phyloP scores from a whole-genome alignment of 75 land plant species.

The Picea sitchensis region DNA sequence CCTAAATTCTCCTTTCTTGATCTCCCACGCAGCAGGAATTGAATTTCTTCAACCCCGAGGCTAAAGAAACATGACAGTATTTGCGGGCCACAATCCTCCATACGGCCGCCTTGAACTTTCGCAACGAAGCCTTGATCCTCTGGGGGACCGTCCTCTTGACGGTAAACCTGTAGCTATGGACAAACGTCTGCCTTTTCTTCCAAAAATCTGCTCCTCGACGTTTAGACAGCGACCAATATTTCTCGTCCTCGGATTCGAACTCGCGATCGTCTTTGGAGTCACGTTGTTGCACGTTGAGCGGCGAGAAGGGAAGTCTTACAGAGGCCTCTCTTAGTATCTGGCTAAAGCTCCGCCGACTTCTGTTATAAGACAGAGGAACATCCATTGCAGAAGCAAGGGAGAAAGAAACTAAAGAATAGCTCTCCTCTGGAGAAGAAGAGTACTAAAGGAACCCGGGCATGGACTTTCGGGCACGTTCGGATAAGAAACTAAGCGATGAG shows the following conservation, averaged over 20 bases:
- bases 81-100: background rate
- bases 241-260: background rate
- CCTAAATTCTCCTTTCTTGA: no score
- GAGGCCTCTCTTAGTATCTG: background rate
- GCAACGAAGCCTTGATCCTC: constrained; percentile 21
- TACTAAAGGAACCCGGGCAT: no score
- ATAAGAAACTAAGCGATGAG: no score
- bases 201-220: background rate
- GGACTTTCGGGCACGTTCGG: no score
- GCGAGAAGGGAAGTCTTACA: background rate
- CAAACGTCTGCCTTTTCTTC: constrained; percentile 54
- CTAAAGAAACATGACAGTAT: background rate
- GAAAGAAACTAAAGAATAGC: no score
- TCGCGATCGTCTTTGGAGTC: no score
- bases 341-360: background rate
- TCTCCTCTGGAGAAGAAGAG: no score
- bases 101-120: background rate
- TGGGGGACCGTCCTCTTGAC: constrained; percentile 24
- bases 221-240: background rate
- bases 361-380: background rate
- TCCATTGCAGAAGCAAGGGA: no score
- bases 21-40: no score
- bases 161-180: constrained; percentile 53
- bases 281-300: background rate
- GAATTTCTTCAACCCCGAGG: background rate